Base-by-base conservation (phyloP, 257 asterid species). In the Ligustrum vulgare region DNA sequence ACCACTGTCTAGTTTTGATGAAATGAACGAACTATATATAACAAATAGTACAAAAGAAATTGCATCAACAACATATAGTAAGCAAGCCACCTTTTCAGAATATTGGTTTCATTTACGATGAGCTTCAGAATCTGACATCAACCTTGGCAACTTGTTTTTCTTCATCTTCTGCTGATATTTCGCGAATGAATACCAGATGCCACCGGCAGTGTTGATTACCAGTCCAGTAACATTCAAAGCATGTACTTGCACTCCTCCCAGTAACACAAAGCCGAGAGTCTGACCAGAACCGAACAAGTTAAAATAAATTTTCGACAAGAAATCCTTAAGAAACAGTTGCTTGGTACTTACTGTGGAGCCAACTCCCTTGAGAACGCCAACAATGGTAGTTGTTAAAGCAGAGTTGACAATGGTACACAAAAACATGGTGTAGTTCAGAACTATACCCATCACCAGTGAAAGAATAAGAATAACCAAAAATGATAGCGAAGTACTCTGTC, bases 401-500 rank as follows among this genome's bases (percentile, higher is more conserved):
- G 99, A 95, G 88, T 95, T 95, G 77, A 95, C 97, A 6, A 95
- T 88, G 54, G 99, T 95, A 62, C 99, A 95, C 84, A 91, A 82
- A 85, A 95, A 95, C 99, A 95, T 95, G n/a, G 98, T 95, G 88
- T 93, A 95, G 87, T 95, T 95, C 65, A 95, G 88, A 77, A 88
- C 85, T 64, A 95, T 92, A 75, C 94, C 93, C 98, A 95, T 91
- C 93, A 91, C 96, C 87, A 95, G 83, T 6, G 99, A 95, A 70
- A 95, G 91, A 65, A 90, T 51, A 56, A 94, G 92, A 78, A 89
- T 82, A 65, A 82, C 82, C 81, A 85, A 75, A 82, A 95, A 95
- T 72, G 88, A 81, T 5, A 81, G 32, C 2, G 96, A 93, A 33
- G 81, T 81, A 75, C 89, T 88, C 99, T 94, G 97, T 73, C 77